phyloP scores from a whole-genome alignment of 2,329 filamentous ascomycete genomes.

The Nectriaceae sp. region DNA sequence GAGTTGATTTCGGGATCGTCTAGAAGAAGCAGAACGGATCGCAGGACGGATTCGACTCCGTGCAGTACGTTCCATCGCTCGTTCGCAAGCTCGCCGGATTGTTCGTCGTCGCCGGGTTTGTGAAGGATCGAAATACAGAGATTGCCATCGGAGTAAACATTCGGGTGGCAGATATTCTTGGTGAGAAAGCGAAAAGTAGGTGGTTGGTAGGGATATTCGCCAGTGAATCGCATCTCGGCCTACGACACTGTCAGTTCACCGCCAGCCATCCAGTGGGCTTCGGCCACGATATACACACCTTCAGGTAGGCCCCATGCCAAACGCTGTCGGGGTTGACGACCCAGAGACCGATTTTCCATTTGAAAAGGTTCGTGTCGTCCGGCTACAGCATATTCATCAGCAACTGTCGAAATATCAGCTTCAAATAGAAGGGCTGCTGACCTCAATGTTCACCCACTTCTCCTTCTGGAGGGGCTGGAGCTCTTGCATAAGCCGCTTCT shows the following conservation, averaged over 20 bases:
- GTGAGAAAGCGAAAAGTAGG: conserved; percentile 83
- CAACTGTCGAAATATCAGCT: too few species aligned
- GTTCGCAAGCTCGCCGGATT: conserved; percentile 85
- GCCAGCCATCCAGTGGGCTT: background rate
- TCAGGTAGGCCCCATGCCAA: conserved; percentile 93
- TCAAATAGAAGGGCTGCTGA: conserved; percentile 42
- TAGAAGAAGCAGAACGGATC: conserved; percentile 86
- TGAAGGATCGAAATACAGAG: conserved; percentile 98
- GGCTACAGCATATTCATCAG: conserved; percentile 49
- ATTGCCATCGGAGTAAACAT: conserved; percentile 87
- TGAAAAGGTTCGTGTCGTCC: conserved; percentile 79
- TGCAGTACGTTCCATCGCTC: conserved; percentile 96
- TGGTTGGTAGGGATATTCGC: conserved; percentile 87
- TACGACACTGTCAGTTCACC: conserved; percentile 31
- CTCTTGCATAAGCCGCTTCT: conserved; percentile 88
- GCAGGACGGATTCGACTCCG: conserved; percentile 90
- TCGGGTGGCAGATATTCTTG: conserved; percentile 83
- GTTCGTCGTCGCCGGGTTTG: conserved; percentile 85
- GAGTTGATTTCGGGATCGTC: conserved; percentile 94
- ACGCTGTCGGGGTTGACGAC: conserved; percentile 89
- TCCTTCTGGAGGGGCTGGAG: conserved; percentile 80
- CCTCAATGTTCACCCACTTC: conserved; percentile 91
- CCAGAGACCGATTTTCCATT: conserved; percentile 87
- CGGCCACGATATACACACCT: conserved; percentile 41
- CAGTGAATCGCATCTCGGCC: conserved; percentile 83